phyloP scores from a whole-genome alignment of 768 basidiomycete genomes.

The Galerina sulciceps region DNA sequence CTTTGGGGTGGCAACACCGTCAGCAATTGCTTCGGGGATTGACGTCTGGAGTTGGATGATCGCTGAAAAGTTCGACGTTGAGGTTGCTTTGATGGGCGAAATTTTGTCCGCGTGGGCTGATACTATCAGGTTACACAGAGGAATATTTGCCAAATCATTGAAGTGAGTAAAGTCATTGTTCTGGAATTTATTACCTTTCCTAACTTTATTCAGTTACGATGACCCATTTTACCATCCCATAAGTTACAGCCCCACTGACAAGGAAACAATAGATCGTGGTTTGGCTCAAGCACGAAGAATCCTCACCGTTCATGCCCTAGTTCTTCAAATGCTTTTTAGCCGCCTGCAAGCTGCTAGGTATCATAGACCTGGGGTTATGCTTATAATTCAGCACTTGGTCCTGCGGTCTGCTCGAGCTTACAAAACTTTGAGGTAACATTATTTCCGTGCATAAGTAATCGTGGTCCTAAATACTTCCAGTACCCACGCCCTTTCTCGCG shows the following conservation, averaged over 20 bases:
- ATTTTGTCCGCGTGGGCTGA: constrained; percentile 87
- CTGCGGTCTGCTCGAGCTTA: constrained; percentile 77
- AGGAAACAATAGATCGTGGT: constrained; percentile 77
- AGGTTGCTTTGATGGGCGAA: constrained; percentile 85
- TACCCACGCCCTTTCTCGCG: constrained; percentile 90
- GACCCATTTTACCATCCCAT: constrained; percentile 90
- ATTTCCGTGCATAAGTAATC: background rate
- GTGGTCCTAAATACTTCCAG: constrained; percentile 42
- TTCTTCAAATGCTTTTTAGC: constrained; percentile 89
- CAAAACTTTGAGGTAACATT: constrained; percentile 73
- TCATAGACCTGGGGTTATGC: constrained; percentile 81
- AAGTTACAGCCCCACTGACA: constrained; percentile 89
- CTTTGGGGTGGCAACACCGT: constrained; percentile 86
- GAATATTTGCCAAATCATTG: constrained; percentile 79
- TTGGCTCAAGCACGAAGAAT: constrained; percentile 71
- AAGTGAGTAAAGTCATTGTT: constrained; percentile 53
- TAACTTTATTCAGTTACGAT: constrained; percentile 71
- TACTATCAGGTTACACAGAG: constrained; percentile 76
- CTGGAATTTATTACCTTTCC: constrained; percentile 1
- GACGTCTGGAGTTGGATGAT: constrained; percentile 98
- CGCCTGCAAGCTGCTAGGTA: constrained; percentile 94
- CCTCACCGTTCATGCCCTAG: constrained; percentile 80
- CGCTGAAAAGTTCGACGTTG: constrained; percentile 79
- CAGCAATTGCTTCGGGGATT: constrained; percentile 84
- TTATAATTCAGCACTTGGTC: constrained; percentile 83